Conservation (phyloP, 129 eudicot species). For the Escallonia rubra region DNA sequence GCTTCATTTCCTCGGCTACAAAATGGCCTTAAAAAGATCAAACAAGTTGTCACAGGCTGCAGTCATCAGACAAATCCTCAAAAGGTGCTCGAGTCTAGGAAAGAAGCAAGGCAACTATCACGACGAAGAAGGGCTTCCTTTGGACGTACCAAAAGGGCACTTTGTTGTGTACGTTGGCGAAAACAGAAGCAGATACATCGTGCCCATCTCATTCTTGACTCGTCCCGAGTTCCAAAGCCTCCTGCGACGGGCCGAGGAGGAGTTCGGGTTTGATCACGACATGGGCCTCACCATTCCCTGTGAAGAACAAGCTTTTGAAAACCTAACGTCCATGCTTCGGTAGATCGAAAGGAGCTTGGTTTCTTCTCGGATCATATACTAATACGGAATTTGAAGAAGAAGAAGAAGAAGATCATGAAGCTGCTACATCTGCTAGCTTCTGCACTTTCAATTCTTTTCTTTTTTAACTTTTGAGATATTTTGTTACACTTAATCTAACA, state of each 20-base stretch:
- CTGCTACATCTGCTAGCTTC: slow-evolving; percentile 13
- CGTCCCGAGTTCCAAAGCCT: slow-evolving; percentile 61
- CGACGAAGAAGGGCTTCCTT: slow-evolving; percentile 50
- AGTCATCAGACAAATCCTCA: slow-evolving; percentile 57
- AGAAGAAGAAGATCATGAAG: slow-evolving; percentile 11
- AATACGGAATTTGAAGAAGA: background rate
- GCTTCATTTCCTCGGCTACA: background rate
- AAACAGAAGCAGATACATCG: slow-evolving; percentile 62
- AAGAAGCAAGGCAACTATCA: slow-evolving; percentile 37
- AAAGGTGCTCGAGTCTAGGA: slow-evolving; percentile 76
- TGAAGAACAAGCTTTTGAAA: slow-evolving; percentile 56
- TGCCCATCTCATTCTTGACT: slow-evolving; percentile 56
- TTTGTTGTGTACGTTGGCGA: slow-evolving; percentile 78
- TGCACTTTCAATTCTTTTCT: background rate
- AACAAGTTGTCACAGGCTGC: slow-evolving; percentile 66
- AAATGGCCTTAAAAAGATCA: slow-evolving; percentile 67
- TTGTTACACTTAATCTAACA: slow-evolving; percentile 16
- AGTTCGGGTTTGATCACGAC: slow-evolving; percentile 82
- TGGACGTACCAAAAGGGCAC: slow-evolving; percentile 91
- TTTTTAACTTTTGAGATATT: slow-evolving; percentile 19
- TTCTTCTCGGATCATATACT: no score
- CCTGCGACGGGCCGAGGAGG: slow-evolving; percentile 73
- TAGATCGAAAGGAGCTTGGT: background rate
- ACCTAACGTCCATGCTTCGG: slow-evolving; percentile 49
- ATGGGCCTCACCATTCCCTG: slow-evolving; percentile 88